These are phyloP conservation scores for Xylariaceae sp. DNA, from an alignment of 2,329 filamentous ascomycete genomes.

Conservation along the genomic window DNA sequence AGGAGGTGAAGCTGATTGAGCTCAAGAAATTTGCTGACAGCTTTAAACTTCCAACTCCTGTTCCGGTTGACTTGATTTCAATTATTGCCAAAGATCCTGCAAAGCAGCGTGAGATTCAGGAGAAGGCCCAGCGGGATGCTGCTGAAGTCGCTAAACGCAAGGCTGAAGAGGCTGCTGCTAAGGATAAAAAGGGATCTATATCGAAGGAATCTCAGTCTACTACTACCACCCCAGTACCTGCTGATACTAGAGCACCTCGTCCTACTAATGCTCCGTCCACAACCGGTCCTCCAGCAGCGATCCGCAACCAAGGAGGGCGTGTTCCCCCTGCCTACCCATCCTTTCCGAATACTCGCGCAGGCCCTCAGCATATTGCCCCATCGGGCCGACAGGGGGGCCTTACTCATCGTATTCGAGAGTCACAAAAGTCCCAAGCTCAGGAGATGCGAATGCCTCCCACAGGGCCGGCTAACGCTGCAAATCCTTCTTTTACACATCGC, in stretches of 20 bases:
- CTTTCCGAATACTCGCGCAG: conserved; percentile 55
- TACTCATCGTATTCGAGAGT: conserved; percentile 58
- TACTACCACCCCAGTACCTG: conserved; percentile 25
- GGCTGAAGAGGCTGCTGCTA: conserved; percentile 48
- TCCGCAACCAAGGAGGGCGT: conserved; percentile 50
- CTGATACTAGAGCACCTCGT: conserved; percentile 38
- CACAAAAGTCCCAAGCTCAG: conserved; percentile 54
- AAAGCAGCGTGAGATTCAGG: conserved; percentile 92
- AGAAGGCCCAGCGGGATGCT: conserved; percentile 80
- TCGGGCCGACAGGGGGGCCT: conserved; percentile 52
- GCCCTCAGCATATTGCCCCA: conserved; percentile 49
- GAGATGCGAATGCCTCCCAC: conserved; percentile 76
- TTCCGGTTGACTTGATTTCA: conserved; percentile 87
- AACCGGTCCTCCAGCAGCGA: conserved; percentile 26
- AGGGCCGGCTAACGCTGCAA: conserved; percentile 67
- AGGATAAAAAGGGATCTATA: conserved; percentile 59
- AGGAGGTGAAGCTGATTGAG: conserved; percentile 91
- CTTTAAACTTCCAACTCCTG: conserved; percentile 93
- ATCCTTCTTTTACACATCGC: conserved; percentile 60
- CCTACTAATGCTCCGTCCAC: conserved; percentile 39
- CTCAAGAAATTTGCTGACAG: conserved; percentile 92
- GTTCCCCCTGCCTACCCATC: conserved; percentile 55
- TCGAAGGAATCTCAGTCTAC: conserved; percentile 54
- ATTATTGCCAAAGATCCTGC: conserved; percentile 96
- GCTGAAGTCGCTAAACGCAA: conserved; percentile 63